Base-by-base conservation (phyloP, 1,284 basidiomycete species). In the Serendipita sp. region DNA sequence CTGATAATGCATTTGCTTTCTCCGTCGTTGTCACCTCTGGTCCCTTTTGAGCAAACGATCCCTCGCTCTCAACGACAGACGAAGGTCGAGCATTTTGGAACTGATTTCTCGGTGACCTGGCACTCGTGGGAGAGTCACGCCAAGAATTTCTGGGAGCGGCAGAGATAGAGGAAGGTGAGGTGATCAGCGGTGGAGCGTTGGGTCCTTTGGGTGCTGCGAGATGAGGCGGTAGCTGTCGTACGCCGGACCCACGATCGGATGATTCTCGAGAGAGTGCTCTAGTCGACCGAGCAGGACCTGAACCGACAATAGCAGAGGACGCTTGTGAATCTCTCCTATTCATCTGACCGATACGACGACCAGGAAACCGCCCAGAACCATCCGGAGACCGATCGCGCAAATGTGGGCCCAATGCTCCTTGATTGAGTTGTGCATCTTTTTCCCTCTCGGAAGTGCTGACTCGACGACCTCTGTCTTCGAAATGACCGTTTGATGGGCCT, bases 211-310 rank as follows among this genome's bases (percentile, higher is more conserved):
- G 8, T n/a, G 63, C 44, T n/a, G 63, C 47, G 38, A 79, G 67
- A 70, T 81, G 81, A 13, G 78, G 77, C 35, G 79, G 80, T 10
- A 76, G 66, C 63, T 79, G 79, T 44, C 79, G 74, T 26, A 71
- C 74, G 49, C 72, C 71, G 22, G 70, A 71, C 1, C 8, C 67
- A 61, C 66, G 63, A 63, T 58, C 53, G 26, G 53, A 26, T 26
- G 53, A 17, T 22, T 64, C 12, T 32, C 35, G n/a, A 34, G 53
- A 58, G 30, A 26, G 53, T 10, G 53, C 53, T 58, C 53, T 17
- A 26, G 64, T 3, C 29, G 63, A 49, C 15, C 43, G 60, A 6
- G 60, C 35, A 6, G 35, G 44, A 3, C 26, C 41, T 32, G 17
- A 49, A 49, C 30, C 49, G 47, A 29, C 43, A 26, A 63, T 29